Evolutionary conservation across 164 flowering plant species (phyloP), one percentile per base, ranked within the genome.

Genomic region (Brasenia schreberi): DNA sequence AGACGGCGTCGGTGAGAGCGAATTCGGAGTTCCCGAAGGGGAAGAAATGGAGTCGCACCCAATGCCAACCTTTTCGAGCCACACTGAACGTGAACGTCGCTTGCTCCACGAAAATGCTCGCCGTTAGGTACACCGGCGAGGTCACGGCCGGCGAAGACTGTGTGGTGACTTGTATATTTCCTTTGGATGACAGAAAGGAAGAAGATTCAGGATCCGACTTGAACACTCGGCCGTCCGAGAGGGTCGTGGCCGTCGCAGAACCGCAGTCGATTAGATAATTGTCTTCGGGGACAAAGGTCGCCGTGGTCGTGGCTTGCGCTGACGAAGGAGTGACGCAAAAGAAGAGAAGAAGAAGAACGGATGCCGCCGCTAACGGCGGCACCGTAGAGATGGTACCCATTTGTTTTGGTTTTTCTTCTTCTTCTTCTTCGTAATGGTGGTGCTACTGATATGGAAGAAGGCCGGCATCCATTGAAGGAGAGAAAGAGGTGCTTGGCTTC

Each of bases 21-120:
- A 71, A 80, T 6, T 68, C 60, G 14, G 70, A 3, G 74, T 75
- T 79, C 0, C 71, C 72, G 19, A 88, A 0, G 5, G 94, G 85
- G 19, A 72, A 78, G 73, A 90, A 85, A 67, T 90, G 83, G 56
- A 90, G 87, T 17, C 97, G 82, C 12, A 88, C 76, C 87, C 87
- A 90, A 68, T 87, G 93, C 84, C 82, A 90, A 0, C 96, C 96
- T 0, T 86, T 73, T 1, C 73, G 66, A 5, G 78, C 18, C 62
- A 87, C 61, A 7, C 53, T 73, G 60, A 88, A 88, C 5, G 83
- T 68, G 72, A 84, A 90, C 6, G 79, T 81, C 6, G 95, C 77
- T 0, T 79, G 81, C 18, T 75, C 62, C 2, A 63, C 43, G 70
- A 90, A 90, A 42, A 85, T 67, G 43, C 83, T 69, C 0, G 89